phyloP scores from a whole-genome alignment of 148 eudicot species.

The Rhododendron vialii region DNA sequence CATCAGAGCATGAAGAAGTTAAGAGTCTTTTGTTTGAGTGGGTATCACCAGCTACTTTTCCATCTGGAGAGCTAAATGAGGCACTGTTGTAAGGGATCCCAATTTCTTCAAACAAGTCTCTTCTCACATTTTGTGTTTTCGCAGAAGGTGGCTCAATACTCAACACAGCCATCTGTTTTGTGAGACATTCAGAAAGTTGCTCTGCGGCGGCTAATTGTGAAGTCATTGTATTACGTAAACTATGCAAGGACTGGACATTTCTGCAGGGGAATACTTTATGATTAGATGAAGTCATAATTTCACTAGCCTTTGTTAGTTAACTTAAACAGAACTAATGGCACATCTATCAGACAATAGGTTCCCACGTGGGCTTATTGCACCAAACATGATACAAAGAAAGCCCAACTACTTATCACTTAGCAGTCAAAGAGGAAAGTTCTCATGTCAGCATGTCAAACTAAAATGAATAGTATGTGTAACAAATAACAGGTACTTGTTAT shows the following conservation, averaged over 20 bases:
- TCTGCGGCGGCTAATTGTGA: slow-evolving; percentile 87
- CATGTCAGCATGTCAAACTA: slow-evolving; percentile 2
- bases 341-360: background rate
- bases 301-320: background rate
- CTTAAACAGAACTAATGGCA: background rate
- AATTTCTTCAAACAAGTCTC: slow-evolving; percentile 73
- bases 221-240: slow-evolving; percentile 59
- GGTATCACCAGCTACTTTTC: slow-evolving; percentile 22
- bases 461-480: background rate
- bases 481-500: slow-evolving; percentile 3
- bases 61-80: slow-evolving; percentile 40
- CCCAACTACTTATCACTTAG: background rate
- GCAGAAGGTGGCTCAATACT: slow-evolving; percentile 48
- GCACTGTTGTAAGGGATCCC: slow-evolving; percentile 62
- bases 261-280: slow-evolving; percentile 33
- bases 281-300: background rate
- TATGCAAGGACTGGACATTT: slow-evolving; percentile 59
- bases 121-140: slow-evolving; percentile 47
- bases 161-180: slow-evolving; percentile 71
- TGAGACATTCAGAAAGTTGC: slow-evolving; percentile 74
- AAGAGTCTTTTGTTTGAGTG: slow-evolving; percentile 30
- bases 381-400: background rate
- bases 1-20: slow-evolving; percentile 28
- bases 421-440: background rate
- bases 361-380: background rate